Evolutionary conservation across 768 basidiomycete genomes (phyloP), one percentile per base, ranked within the genome.

Genomic region (Terana coerulea): DNA sequence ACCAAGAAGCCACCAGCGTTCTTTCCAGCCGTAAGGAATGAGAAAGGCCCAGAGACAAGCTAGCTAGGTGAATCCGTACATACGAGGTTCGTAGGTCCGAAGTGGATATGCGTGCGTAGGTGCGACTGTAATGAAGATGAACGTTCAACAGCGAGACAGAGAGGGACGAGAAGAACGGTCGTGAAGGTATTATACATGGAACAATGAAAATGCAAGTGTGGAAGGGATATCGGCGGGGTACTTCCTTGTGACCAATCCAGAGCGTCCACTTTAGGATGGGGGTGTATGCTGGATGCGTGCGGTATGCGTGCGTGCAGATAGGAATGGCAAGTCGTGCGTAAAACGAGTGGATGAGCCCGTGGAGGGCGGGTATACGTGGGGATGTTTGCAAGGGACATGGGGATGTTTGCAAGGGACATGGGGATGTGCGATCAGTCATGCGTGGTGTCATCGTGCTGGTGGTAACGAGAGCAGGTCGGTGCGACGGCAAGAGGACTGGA

Each of bases 181-280:
- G 45, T 46, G 30, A 17, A 46, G 45, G 29, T 34, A 46, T 46
- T 30, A 31, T 39, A 37, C 19, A 50, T 39, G 42, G 29, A 40
- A 50, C 26, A 42, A 49, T 42, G 37, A 40, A 34, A 47, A 43
- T 10, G 46, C 47, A 31, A 29, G 31, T 25, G 41, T 28, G 44
- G 37, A 24, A 21, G 39, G 30, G 47, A 59, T 53, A 30, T 50
- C 56, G 53, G 47, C 56, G 56, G 52, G 53, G 58, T 54, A 54
- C 17, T 59, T 56, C 60, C 53, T 59, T 58, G 52, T 41, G 55
- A 57, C 48, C 58, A 54, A 56, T 53, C 58, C 60, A 58, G 52
- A 59, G 60, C 56, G 51, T 48, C 45, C 45, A 48, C 41, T 22
- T 39, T 50, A 47, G 45, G 43, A 30, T 46, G 45, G 53, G 39